Evolutionary conservation across 371 early-diverging fungal genomes (phyloP).

Genomic region (Catenaria anguillulae): DNA sequence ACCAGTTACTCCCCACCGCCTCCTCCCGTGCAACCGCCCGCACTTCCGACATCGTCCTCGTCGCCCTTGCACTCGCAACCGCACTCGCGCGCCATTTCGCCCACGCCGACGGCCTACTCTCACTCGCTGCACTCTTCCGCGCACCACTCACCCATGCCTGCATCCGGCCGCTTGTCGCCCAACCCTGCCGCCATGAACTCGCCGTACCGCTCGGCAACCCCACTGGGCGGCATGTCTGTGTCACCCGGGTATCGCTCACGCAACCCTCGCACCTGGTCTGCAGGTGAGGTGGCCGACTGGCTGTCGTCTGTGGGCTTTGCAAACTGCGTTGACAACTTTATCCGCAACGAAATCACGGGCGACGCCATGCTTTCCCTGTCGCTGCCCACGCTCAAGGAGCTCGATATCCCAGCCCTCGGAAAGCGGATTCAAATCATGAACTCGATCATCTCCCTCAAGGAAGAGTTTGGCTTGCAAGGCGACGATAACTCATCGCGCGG

Average conservation of each 20-base stretch:
- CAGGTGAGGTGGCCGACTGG: constrained; percentile 15
- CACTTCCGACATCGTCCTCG: background rate
- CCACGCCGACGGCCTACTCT: background rate
- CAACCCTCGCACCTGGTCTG: constrained; percentile 12
- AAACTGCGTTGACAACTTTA: constrained; percentile 9
- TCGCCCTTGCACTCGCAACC: background rate
- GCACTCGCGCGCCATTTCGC: background rate
- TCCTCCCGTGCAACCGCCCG: background rate
- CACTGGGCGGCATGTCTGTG: too few relatives aligned
- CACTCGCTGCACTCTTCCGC: background rate
- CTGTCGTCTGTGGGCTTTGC: constrained; percentile 13
- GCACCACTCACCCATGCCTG: background rate
- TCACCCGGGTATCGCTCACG: constrained; percentile 2
- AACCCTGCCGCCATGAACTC: background rate
- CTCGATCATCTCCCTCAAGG: constrained; percentile 36
- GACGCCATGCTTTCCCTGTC: constrained; percentile 44
- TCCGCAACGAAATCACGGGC: constrained; percentile 46
- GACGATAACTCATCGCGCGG: background rate
- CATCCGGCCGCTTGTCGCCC: background rate
- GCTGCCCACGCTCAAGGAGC: constrained; percentile 46
- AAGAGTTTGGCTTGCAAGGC: constrained; percentile 4
- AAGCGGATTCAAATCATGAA: constrained; percentile 49
- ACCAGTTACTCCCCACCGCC: background rate
- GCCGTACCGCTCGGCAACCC: background rate
- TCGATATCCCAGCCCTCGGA: constrained; percentile 48